Evolutionary conservation across 306 rosid species (phyloP).

Genomic region (Trichosanthes truncata): DNA sequence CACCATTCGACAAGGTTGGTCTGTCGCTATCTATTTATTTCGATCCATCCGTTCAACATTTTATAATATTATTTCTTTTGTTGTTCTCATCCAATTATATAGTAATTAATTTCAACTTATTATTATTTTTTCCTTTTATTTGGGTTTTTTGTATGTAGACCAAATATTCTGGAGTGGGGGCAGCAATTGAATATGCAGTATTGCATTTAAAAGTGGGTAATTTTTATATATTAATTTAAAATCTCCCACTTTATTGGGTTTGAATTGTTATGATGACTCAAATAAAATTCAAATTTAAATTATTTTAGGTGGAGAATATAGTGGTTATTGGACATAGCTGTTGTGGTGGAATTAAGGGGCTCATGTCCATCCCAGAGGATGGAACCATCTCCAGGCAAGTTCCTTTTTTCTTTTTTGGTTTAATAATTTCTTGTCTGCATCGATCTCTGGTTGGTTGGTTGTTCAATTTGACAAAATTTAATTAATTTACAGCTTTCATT

Average conservation of each 20-base stretch:
- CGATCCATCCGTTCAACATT: background rate
- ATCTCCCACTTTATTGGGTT: background rate
- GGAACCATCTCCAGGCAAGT: conserved; percentile 65
- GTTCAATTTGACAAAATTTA: background rate
- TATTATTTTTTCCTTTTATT: background rate
- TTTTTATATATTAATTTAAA: background rate
- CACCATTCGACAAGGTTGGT: conserved; percentile 72
- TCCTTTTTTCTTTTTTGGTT: background rate
- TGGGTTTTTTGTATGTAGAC: conserved; percentile 31
- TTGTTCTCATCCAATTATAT: too few relatives aligned
- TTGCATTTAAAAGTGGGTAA: conserved; percentile 58
- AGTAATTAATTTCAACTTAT: background rate
- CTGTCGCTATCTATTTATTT: too few relatives aligned
- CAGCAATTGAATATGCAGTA: conserved; percentile 96
- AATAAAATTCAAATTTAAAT: background rate
- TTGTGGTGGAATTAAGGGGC: conserved; percentile 97
- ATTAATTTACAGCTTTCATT: background rate
- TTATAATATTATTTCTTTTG: background rate
- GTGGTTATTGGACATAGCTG: conserved; percentile 91
- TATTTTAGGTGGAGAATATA: conserved; percentile 77
- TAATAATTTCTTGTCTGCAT: background rate
- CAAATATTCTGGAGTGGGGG: conserved; percentile 79
- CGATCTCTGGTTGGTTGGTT: background rate
- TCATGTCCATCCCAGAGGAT: conserved; percentile 88
- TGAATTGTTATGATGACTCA: background rate